These are phyloP conservation scores for Rhizophagus clarus DNA, from an alignment of 192 early-diverging fungal species.

Conservation along the genomic window DNA sequence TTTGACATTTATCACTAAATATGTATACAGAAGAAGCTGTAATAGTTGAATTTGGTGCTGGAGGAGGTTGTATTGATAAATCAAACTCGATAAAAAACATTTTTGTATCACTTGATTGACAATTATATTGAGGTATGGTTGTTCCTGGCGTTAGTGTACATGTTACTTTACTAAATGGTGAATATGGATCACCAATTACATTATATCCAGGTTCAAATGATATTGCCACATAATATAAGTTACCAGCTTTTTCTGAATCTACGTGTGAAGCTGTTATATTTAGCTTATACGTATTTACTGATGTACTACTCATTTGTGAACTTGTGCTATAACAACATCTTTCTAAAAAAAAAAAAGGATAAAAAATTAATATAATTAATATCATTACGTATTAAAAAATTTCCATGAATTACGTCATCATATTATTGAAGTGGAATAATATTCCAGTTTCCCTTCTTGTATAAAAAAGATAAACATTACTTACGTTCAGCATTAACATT, in stretches of 20 bases:
- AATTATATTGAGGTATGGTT: neutral
- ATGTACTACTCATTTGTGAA: neutral
- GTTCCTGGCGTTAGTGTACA: neutral
- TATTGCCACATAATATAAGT: neutral
- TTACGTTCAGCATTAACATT: neutral
- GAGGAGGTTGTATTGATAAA: neutral
- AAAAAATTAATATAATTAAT: neutral
- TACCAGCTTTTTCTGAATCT: neutral
- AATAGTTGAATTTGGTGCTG: neutral
- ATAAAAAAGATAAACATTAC: neutral
- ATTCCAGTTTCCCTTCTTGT: neutral
- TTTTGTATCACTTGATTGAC: neutral
- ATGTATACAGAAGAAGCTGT: neutral
- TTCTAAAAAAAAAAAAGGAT: neutral
- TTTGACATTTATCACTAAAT: slow-evolving; percentile 10
- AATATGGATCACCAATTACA: neutral
- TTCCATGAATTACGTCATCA: neutral
- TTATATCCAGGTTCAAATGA: neutral
- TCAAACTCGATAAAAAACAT: neutral
- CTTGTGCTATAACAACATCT: neutral
- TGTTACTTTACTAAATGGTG: neutral
- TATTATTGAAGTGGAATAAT: neutral
- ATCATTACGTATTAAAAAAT: neutral
- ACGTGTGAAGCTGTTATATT: slow-evolving; percentile 16
- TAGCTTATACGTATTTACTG: neutral